Evolutionary conservation across 495 filamentous ascomycete species (phyloP), one percentile per base, ranked within the genome.

Genomic region (Xylaria telfairii): DNA sequence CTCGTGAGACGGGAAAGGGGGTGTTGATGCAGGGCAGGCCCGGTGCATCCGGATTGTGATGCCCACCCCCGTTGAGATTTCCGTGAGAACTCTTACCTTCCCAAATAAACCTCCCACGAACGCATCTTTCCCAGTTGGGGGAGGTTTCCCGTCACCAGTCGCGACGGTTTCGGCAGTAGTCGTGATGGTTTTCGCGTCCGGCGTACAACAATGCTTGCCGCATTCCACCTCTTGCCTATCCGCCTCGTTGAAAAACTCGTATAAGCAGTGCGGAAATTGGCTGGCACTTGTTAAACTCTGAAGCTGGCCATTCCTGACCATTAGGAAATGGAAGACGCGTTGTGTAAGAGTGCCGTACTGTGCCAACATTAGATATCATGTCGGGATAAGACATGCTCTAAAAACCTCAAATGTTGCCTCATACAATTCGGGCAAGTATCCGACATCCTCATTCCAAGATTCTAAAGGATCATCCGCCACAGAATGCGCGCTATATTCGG

Each of bases 1-100:
- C 39, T 46, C 60, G 60, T 17, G 21, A 7, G 19, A 24, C 10
- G 60, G 39, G 39, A 64, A 64, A 47, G 60, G 60, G 39, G 28
- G 60, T 26, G 8, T 26, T 6, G 60, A 64, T 24, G 62, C 62
- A 49, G 2, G 62, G 46, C 62, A 65, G 32, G 62, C 62, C 62
- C 62, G 62, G 62, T 65, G 62, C 30, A 65, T 8, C n/a, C 42
- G 62, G 62, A 65, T 65, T 24, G 41, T 65, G 62, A 65, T 65
- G 28, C 24, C 24, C 4, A 0, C 34, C n/a, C 24, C 62, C 24
- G 42, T 65, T 24, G 12, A 10, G 21, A 47, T 21, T 46, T 28
- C 61, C 3, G 61, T 64, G 41, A 64, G 47, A 41, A 64, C 61
- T 64, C 61, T 46, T 6, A 64, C 61, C 12, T 17, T 12, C 61